Evolutionary conservation across 768 basidiomycete genomes (phyloP).

Genomic region (Astraeus odoratus): DNA sequence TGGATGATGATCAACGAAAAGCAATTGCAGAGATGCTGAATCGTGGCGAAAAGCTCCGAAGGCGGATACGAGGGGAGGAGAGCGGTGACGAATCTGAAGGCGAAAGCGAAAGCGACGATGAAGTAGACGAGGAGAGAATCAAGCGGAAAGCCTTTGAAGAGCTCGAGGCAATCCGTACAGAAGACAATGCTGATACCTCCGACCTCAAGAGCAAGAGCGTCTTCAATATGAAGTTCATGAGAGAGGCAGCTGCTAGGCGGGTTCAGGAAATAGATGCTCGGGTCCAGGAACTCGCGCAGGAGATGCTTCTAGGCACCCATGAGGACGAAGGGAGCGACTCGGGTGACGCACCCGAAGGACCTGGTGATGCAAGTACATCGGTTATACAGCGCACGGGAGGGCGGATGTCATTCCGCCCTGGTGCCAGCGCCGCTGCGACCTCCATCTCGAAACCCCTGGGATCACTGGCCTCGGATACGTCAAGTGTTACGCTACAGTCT

Average conservation of each 20-base stretch:
- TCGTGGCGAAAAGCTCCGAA: constrained; percentile 69
- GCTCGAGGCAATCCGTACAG: constrained; percentile 44
- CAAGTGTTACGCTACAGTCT: constrained; percentile 63
- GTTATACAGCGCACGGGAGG: constrained; percentile 58
- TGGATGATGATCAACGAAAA: constrained; percentile 52
- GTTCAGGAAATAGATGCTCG: constrained; percentile 46
- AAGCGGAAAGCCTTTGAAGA: constrained; percentile 74
- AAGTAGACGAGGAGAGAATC: constrained; percentile 40
- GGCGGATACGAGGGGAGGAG: constrained; percentile 65
- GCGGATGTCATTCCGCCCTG: constrained; percentile 56
- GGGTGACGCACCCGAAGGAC: constrained; percentile 22
- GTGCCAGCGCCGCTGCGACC: constrained; percentile 19
- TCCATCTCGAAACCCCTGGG: constrained; percentile 14
- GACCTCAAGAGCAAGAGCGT: constrained; percentile 54
- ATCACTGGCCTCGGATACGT: constrained; percentile 47
- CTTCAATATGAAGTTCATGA: constrained; percentile 98
- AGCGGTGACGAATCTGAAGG: constrained; percentile 49
- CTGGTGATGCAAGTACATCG: constrained; percentile 26
- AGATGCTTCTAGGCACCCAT: constrained; percentile 46
- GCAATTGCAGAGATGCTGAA: constrained; percentile 85
- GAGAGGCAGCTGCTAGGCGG: constrained; percentile 76
- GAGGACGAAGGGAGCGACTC: constrained; percentile 25
- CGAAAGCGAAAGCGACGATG: constrained; percentile 34
- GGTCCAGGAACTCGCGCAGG: constrained; percentile 66
- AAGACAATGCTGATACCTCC: constrained; percentile 24